Conservation (phyloP, 495 filamentous ascomycete genomes). For the Glarea lozoyensis region DNA sequence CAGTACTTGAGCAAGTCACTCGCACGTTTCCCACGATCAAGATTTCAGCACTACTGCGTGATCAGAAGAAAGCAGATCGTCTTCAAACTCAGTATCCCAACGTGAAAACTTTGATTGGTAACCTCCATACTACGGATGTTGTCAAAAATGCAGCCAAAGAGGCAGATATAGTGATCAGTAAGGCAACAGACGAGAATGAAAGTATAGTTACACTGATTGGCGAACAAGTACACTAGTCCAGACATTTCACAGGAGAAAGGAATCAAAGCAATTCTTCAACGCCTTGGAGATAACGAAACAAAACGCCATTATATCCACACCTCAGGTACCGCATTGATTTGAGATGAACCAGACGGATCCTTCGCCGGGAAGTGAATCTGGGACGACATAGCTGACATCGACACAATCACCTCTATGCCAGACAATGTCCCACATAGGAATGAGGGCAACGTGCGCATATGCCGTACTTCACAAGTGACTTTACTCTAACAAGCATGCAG, state of each 20-base stretch:
- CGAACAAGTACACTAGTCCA: not conserved
- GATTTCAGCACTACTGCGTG: not conserved
- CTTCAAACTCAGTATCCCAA: conserved; percentile 1
- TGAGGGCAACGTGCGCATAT: not conserved
- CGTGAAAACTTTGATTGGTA: not conserved
- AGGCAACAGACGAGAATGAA: not conserved
- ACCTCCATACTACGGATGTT: not conserved
- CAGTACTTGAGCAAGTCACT: not conserved
- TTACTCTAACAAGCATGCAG: too few relatives aligned
- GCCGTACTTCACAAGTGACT: not conserved
- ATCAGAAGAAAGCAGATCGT: not conserved
- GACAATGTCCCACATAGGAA: not conserved
- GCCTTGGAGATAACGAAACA: not conserved
- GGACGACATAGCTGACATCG: conserved; percentile 4
- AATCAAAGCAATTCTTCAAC: conserved; percentile 1
- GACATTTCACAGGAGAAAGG: conserved; percentile 1
- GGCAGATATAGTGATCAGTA: conserved; percentile 5
- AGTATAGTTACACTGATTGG: not conserved
- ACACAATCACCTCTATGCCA: conserved; percentile 1
- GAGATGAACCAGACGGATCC: conserved; percentile 2
- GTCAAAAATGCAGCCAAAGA: not conserved
- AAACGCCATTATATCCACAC: conserved; percentile 4
- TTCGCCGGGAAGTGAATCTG: conserved; percentile 1
- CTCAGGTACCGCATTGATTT: conserved; percentile 3
- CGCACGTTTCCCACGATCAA: not conserved